These are phyloP conservation scores for Dichomitus squalens DNA, from an alignment of 1,284 basidiomycete species.

Conservation along the genomic window DNA sequence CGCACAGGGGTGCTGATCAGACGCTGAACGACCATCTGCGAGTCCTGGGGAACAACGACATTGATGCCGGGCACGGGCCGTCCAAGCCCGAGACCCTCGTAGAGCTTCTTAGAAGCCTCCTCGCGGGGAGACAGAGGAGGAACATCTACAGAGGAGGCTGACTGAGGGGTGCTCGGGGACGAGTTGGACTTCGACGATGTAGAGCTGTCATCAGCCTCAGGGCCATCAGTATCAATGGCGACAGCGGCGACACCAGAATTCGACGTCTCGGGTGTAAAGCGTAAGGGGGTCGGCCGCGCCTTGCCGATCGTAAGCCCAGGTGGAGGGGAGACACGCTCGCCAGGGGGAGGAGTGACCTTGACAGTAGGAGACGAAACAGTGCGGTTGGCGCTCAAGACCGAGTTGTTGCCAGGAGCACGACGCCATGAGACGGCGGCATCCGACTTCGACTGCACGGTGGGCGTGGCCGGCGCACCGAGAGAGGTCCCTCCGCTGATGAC, in stretches of 20 bases:
- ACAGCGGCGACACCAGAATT: conserved; percentile 60
- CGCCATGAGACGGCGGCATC: conserved; percentile 78
- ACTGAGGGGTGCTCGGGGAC: conserved; percentile 74
- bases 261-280: conserved; percentile 57
- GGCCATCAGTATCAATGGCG: conserved; percentile 53
- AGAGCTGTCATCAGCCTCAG: conserved; percentile 58
- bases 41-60: conserved; percentile 32
- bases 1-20: conserved; percentile 70
- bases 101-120: conserved; percentile 78
- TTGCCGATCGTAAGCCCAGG: conserved; percentile 36
- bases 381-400: conserved; percentile 67
- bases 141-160: conserved; percentile 59
- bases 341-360: conserved; percentile 71
- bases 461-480: conserved; percentile 55
- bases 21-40: conserved; percentile 45
- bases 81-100: conserved; percentile 80
- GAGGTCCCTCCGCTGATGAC: conserved; percentile 73
- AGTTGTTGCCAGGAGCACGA: conserved; percentile 68
- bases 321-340: conserved; percentile 57
- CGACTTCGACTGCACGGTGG: conserved; percentile 61
- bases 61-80: conserved; percentile 50
- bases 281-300: conserved; percentile 72
- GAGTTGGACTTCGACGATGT: conserved; percentile 50
- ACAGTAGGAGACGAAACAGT: conserved; percentile 62
- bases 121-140: conserved; percentile 74